Conservation (phyloP, 192 early-diverging fungal species). For the Diversispora eburnea region DNA sequence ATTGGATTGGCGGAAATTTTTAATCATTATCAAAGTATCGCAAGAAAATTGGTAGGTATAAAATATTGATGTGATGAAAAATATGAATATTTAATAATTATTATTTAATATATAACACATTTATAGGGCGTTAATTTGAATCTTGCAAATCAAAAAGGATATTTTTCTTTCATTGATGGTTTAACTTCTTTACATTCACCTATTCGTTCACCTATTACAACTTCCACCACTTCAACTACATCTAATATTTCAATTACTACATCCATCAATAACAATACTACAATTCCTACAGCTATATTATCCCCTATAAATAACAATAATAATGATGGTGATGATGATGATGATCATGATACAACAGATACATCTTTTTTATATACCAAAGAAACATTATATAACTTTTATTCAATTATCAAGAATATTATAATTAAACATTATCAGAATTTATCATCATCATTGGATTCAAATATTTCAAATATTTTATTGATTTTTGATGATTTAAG, state of each 20-base stretch:
- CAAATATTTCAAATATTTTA: conserved; percentile 34
- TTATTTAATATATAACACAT: not conserved
- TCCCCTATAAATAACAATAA: not conserved
- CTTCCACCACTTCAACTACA: not conserved
- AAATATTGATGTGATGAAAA: not conserved
- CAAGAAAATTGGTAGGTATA: conserved; percentile 55
- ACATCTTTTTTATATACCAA: conserved; percentile 27
- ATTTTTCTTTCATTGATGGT: conserved; percentile 54
- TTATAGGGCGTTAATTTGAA: conserved; percentile 52
- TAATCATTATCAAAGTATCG: conserved; percentile 56
- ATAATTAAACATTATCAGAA: conserved; percentile 17
- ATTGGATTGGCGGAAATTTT: conserved; percentile 56
- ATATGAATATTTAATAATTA: not conserved
- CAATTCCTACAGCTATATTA: conserved; percentile 29
- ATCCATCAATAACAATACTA: conserved; percentile 3
- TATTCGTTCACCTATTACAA: not conserved
- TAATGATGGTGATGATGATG: no score
- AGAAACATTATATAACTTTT: conserved; percentile 38
- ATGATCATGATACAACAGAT: not conserved
- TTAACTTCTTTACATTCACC: conserved; percentile 37
- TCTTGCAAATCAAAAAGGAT: conserved; percentile 41
- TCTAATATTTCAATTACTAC: conserved; percentile 29
- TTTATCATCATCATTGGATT: not conserved
- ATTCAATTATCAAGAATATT: conserved; percentile 34
- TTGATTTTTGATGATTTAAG: conserved; percentile 55